Base-by-base conservation (phyloP, 768 basidiomycete genomes). In the Mycena vitilis region DNA sequence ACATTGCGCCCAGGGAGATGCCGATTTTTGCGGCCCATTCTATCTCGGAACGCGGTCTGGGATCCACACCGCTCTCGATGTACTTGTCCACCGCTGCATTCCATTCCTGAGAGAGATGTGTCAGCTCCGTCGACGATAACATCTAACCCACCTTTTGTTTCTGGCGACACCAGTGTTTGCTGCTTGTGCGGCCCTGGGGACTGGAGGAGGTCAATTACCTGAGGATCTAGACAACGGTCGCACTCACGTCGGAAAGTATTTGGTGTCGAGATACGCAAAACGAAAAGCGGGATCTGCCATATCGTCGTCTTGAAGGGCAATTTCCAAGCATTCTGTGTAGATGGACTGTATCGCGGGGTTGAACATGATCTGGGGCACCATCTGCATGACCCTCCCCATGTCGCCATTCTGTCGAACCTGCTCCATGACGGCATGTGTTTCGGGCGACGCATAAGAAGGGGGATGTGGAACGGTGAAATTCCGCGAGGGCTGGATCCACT, bases 31-130 rank as follows among this genome's bases (percentile, higher is more conserved):
- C 73, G 4, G 57, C 66, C 49, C 61, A 36, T 49, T 74, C 76
- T 45, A 78, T 75, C 25, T 73, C 72, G 36, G 55, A 52, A 20
- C 55, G 52, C 2, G 69, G 60, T 3, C 73, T 70, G 4, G 52
- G 6, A 49, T 77, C 76, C 2, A 22, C 23, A 6, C 63, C 65
- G 13, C 48, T 38, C 20, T 58, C 72, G 30, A 75, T 77, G 60
- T 77, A 77, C 22, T 66, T 58, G 51, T 78, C 77, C 2, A 78
- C 71, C 12, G 62, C 65, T 15, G 52, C 60, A 60, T 78, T 77
- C 76, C 76, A 78, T 45, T 72, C 68, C 52, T 58, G 40, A 59
- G 52, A 61, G 47, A 15, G 42, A 48, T 48, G 12, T 18, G 42
- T 60, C 34, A 15, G 23, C 25, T 55, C 22, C 42, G 11, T 52